These are phyloP conservation scores for Antitrichia curtipendula DNA, from an alignment of 225 moss, liverwort and hornwort genomes.

Conservation along the genomic window DNA sequence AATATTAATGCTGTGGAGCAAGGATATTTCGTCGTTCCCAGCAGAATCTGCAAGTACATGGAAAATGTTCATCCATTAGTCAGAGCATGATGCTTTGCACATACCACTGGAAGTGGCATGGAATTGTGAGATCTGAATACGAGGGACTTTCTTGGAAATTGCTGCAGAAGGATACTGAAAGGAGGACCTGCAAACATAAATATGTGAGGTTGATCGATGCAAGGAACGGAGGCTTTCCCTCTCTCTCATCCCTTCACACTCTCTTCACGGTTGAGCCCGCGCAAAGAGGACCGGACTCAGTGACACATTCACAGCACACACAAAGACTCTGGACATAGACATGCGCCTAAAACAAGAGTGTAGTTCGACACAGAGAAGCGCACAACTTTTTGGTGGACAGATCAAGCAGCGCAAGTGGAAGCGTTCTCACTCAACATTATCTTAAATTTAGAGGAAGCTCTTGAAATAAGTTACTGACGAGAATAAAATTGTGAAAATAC, in stretches of 20 bases:
- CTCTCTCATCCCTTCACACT: neutral
- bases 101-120: conserved; percentile 18
- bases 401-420: neutral
- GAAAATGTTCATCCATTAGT: neutral
- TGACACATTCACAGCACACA: neutral
- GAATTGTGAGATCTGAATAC: neutral
- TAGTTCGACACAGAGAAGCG: neutral
- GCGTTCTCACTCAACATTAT: neutral
- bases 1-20: neutral
- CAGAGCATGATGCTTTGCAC: neutral
- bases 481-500: neutral
- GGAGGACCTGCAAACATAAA: conserved; percentile 7
- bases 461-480: neutral
- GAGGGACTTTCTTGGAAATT: neutral
- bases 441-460: neutral
- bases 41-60: neutral
- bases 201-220: neutral
- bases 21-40: neutral
- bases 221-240: neutral
- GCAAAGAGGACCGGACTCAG: neutral
- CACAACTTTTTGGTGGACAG: neutral
- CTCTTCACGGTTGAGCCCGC: neutral
- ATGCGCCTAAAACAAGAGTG: neutral
- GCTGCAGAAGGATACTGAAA: neutral
- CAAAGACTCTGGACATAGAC: neutral